Base-by-base conservation (phyloP, 768 basidiomycete species). In the Boletus fagicola region DNA sequence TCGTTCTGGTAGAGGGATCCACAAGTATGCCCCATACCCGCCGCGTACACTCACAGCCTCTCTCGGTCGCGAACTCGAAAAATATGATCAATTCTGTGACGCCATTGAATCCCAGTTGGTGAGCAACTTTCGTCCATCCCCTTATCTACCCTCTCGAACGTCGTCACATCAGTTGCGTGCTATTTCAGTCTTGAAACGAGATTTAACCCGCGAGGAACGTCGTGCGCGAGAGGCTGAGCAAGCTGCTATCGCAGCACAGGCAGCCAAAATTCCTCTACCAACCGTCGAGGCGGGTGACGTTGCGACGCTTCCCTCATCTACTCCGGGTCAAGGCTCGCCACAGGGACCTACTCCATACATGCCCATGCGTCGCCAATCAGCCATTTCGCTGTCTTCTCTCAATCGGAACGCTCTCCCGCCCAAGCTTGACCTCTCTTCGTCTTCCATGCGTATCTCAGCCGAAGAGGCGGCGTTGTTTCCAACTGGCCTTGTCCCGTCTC, bases 351-450 rank as follows among this genome's bases (percentile, higher is more conserved):
- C 63, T 59, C 59, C 61, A 26, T 71, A 49, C 60, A 30, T 68
- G 12, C 66, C 75, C 45, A 75, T 76, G 36, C 82, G 88, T 43
- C 83, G 91, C 6, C 85, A 81, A 45, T 92, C 90, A 9, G 82
- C 87, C 13, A 88, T 93, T 40, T 91, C 90, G 4, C 78, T 92
- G 38, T 91, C 89, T 12, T 89, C 90, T 6, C 80, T 93, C 12
- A 86, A 89, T 44, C 81, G 90, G 26, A 87, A 85, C 2, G 73
- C 80, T 5, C 78, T 87, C 55, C 87, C 87, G 20, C 82, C 82
- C 52, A 92, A 91, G 63, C 82, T 92, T n/a, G 91, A 93, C 65
- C 77, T 93, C 6, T 89, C 90, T n/a, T 78, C 87, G 1, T 73
- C 84, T 13, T 76, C 84, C 12, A 76, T 91, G 54, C 83, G 84